Percentiles rank a stretch among this genome's conserved stretches.
These are phyloP conservation scores for Houttuynia cordata DNA, from an alignment of 164 flowering plant genomes.

Conservation along the genomic window DNA sequence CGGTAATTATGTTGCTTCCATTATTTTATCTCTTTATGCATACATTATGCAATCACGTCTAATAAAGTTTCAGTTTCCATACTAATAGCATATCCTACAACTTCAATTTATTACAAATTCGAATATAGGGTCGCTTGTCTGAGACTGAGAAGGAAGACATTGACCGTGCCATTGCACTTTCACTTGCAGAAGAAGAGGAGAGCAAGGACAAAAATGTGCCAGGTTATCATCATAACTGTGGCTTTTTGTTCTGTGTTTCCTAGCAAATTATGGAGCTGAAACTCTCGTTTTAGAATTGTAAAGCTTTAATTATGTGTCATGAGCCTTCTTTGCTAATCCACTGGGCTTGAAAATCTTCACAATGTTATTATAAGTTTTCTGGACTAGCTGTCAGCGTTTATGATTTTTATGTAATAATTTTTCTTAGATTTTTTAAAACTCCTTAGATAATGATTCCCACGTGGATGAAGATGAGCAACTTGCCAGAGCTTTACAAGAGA, in stretches of 20 bases:
- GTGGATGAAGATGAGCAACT: slow-evolving; percentile 78
- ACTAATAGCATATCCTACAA: neutral
- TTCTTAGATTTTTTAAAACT: slow-evolving; percentile 7
- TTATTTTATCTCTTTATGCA: neutral
- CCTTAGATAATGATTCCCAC: slow-evolving; percentile 35
- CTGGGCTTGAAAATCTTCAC: too few relatives aligned
- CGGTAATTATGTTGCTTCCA: slow-evolving; percentile 25
- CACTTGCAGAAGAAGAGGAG: slow-evolving; percentile 38
- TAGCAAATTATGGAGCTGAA: neutral
- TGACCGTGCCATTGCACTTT: slow-evolving; percentile 75
- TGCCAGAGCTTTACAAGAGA: slow-evolving; percentile 81
- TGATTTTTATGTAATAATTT: too few relatives aligned
- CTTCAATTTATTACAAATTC: neutral
- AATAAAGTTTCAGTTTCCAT: neutral
- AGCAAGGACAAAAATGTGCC: slow-evolving; percentile 4
- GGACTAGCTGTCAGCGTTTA: too few relatives aligned
- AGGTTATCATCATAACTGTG: neutral
- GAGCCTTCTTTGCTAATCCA: too few relatives aligned
- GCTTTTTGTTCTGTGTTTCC: neutral
- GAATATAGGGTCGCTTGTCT: slow-evolving; percentile 43
- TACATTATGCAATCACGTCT: neutral
- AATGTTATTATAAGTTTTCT: too few relatives aligned
- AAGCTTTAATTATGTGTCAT: neutral
- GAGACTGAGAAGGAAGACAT: slow-evolving; percentile 68
- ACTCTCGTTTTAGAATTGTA: neutral